Base-by-base conservation (phyloP, 73 alveolate species). In the Breviolum minutum region DNA sequence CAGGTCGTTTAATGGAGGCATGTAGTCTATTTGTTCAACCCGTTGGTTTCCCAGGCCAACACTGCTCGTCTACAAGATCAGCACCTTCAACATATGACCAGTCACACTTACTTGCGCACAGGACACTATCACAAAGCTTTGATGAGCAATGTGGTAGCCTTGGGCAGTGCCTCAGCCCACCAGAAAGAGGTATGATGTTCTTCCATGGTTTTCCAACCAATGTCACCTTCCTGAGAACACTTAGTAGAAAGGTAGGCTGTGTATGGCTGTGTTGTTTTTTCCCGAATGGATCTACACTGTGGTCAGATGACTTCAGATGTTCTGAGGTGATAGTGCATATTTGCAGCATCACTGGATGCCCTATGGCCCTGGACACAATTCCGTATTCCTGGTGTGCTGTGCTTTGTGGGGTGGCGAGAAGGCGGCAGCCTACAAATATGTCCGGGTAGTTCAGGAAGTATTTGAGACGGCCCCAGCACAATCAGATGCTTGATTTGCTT, bases 321-420 rank as follows among this genome's bases (percentile, higher is more conserved):
- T 40, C 54, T 40, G 27, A 77, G 86, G 80, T 69, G 96, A 89
- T 69, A 68, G 29, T 26, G 83, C 85, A 17, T 89, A 89, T 30
- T 48, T 69, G 71, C 48, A 70, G 87, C 84, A 89, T 22, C 74
- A 68, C 16, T 89, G 96, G 96, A 89, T 89, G 96, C 96, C 96
- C 48, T 89, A 89, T 22, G 96, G 96, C 29, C 96, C 96, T 9
- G 96, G 96, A 7, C 96, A 89, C 87, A 89, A 89, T 61, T 32
- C 87, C 69, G 74, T 74, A 12, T 89, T 89, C 73, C 82, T 89
- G 54, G 96, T 70, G n/a, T 48, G 87, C 19, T 89, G 95, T 26
- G 95, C 95, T 83, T 83, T 87, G 26, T 87, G 95, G 95, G 95
- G 84, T 11, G 96, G 96, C 26, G 85, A 70, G 29, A 24, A 61